A percentile compares a stretch with the other conserved stretches of the same genome.
These are phyloP conservation scores for Saturnispora saitoi DNA, from an alignment of 805 yeast species.

Conservation along the genomic window DNA sequence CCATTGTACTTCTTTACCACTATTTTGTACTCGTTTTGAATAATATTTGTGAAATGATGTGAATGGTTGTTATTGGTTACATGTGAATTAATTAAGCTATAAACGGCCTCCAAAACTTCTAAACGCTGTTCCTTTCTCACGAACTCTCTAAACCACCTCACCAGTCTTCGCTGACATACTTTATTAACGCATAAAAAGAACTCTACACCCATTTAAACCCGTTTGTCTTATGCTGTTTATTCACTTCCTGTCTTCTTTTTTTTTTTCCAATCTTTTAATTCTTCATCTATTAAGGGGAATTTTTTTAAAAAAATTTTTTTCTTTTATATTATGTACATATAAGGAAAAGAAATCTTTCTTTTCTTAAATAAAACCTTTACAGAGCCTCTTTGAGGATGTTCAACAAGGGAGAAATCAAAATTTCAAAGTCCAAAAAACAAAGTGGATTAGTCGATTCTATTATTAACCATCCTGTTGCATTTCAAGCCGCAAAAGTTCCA, in stretches of 20 bases:
- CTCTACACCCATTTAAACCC: background rate
- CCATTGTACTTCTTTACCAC: constrained; percentile 92
- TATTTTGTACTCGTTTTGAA: constrained; percentile 48
- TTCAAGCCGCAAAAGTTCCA: constrained; percentile 51
- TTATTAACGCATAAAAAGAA: constrained; percentile 1
- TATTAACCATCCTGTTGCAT: constrained; percentile 51
- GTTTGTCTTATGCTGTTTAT: no score
- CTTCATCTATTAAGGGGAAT: no score
- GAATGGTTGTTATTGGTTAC: background rate
- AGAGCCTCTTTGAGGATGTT: background rate
- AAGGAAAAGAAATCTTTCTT: no score
- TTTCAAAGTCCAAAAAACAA: background rate
- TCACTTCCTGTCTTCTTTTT: no score
- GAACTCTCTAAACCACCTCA: background rate
- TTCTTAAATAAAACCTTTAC: no score
- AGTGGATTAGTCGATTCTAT: constrained; percentile 21
- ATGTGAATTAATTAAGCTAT: background rate
- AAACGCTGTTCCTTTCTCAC: background rate
- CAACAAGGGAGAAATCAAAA: background rate
- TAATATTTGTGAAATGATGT: constrained; percentile 5
- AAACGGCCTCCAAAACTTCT: background rate
- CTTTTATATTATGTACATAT: no score
- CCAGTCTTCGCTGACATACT: background rate
- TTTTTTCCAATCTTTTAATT: no score
- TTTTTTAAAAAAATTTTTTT: no score